Evolutionary conservation across 805 yeast species (phyloP).

Genomic region (Barnettozyma sp.): DNA sequence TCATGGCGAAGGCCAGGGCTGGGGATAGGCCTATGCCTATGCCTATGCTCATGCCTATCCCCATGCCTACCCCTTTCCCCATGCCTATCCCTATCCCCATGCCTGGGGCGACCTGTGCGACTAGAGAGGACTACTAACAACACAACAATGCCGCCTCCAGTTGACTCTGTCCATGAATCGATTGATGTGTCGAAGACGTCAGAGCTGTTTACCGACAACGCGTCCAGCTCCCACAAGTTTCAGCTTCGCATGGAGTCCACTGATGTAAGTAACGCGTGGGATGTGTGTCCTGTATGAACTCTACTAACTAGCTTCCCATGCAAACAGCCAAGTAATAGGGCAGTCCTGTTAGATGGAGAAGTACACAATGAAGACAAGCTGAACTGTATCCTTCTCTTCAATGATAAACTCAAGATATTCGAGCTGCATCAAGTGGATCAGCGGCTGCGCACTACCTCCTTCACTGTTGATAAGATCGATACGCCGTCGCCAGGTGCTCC

Average conservation of each 20-base stretch:
- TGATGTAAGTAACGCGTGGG: slow-evolving; percentile 7
- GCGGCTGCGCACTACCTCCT: slow-evolving; percentile 9
- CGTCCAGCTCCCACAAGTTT: slow-evolving; percentile 4
- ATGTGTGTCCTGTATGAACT: neutral
- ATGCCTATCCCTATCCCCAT: too few species aligned
- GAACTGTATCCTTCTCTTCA: slow-evolving; percentile 22
- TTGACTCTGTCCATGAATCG: slow-evolving; percentile 12
- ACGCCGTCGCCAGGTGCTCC: neutral
- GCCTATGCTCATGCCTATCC: too few species aligned
- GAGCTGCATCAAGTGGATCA: slow-evolving; percentile 16
- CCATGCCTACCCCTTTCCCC: too few species aligned
- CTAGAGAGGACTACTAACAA: too few species aligned
- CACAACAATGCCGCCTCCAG: too few species aligned
- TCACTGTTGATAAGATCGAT: neutral
- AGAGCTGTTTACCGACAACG: slow-evolving; percentile 13
- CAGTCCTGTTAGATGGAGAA: slow-evolving; percentile 15
- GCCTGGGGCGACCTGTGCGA: too few species aligned
- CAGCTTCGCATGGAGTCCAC: slow-evolving; percentile 15
- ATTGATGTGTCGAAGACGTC: slow-evolving; percentile 13
- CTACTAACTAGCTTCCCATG: neutral
- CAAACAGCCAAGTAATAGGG: slow-evolving; percentile 4
- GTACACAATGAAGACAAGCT: slow-evolving; percentile 9
- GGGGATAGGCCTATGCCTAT: too few species aligned
- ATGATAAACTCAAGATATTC: slow-evolving; percentile 13
- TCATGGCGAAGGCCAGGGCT: too few species aligned